Conservation (phyloP, 225 moss, liverwort and hornwort genomes). For the Climacium dendroides region DNA sequence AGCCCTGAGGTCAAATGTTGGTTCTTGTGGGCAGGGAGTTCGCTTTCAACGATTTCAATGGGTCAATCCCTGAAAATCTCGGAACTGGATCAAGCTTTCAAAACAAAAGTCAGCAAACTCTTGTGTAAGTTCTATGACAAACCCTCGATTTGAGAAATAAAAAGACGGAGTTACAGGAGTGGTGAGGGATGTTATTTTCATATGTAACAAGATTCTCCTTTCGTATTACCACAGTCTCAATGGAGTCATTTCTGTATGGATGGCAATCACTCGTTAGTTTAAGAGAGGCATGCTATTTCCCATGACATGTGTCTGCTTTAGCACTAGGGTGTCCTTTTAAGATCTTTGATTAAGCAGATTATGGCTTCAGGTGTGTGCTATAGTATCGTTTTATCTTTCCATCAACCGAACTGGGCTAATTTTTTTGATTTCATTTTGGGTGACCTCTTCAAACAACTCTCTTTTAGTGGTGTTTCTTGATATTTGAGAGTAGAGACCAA, state of each 20-base stretch:
- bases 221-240: too few species aligned
- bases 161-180: background rate
- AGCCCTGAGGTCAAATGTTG: background rate
- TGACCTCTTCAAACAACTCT: background rate
- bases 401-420: background rate
- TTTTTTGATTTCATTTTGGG: background rate
- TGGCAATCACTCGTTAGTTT: too few species aligned
- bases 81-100: constrained; percentile 26
- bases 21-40: constrained; percentile 7
- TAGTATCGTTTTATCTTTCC: background rate
- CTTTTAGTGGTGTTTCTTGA: background rate
- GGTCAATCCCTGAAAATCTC: constrained; percentile 13
- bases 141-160: background rate
- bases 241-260: too few species aligned
- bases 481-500: background rate
- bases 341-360: background rate
- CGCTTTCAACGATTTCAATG: constrained; percentile 21
- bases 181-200: background rate
- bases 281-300: too few species aligned
- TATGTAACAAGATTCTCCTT: too few species aligned
- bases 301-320: too few species aligned
- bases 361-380: background rate
- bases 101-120: background rate
- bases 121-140: constrained; percentile 18
- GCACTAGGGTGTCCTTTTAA: too few species aligned